Base-by-base conservation (phyloP, 1,284 basidiomycete species). In the Agroathelia rolfsii region DNA sequence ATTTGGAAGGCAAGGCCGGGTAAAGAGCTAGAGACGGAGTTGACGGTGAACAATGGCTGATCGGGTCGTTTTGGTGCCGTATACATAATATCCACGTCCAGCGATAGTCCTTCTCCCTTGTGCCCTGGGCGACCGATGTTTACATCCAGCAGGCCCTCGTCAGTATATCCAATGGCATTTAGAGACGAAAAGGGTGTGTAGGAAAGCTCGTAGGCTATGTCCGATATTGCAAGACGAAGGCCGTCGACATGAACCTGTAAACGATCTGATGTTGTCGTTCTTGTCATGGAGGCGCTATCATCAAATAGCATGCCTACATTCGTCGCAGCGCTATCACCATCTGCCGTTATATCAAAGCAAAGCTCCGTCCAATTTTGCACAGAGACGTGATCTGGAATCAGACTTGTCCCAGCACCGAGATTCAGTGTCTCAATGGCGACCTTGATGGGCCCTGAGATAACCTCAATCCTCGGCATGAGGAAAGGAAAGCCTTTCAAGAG, bases 381-480 rank as follows among this genome's bases (percentile, higher is more conserved):
- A n/a, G 46, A 42, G 3, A 70, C 39, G 26, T 56, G 51, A 40
- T 69, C 67, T 3, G 67, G 66, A 0, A 65, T 41, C 20, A 69
- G 47, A 5, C 55, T 52, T 3, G 49, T 37, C 14, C 43, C 28
- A 6, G 53, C 42, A 3, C 46, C 47, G 39, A 64, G 51, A n/a
- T 58, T 42, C 2, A 59, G 37, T 5, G 61, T 50, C 35, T 66
- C 61, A 17, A 67, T 32, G 2, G 58, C 63, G 1, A 48, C 53
- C 24, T 62, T 59, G 26, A 65, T 32, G 5, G 39, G 46, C 5
- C 42, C 44, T 16, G 50, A 59, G 36, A 54, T 53, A 36, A 58
- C 55, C 38, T 69, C 68, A 3, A 69, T 47, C 4, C 61, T 57
- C 11, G 66, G 66, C 37, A 69, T 55, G 2, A 65, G 66, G n/a